phyloP scores from a whole-genome alignment of 73 alveolate genomes.

The Paraurostyla sp. region DNA sequence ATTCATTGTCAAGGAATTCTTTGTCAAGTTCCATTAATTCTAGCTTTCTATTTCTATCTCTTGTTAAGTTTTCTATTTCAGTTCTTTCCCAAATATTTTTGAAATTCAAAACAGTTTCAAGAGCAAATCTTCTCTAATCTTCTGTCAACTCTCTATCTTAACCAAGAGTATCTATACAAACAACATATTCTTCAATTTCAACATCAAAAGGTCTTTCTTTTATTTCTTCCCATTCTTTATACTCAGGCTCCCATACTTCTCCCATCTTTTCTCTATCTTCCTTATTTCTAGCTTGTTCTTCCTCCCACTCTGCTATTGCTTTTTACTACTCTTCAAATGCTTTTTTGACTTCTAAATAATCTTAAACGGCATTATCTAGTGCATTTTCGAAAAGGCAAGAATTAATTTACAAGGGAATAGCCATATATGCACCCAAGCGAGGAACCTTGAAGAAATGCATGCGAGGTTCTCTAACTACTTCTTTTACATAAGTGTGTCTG shows the following conservation, averaged over 20 bases:
- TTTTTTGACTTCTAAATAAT: conserved; percentile 19
- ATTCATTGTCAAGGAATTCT: conserved; percentile 69
- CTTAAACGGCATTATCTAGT: conserved; percentile 89
- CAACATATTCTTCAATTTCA: conserved; percentile 84
- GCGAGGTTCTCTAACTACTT: conserved; percentile 94
- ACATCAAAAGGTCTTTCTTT: conserved; percentile 84
- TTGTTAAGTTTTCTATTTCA: conserved; percentile 79
- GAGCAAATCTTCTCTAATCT: conserved; percentile 83
- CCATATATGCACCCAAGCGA: conserved; percentile 92
- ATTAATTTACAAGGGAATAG: conserved; percentile 84
- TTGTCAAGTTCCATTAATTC: conserved; percentile 76
- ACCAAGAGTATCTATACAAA: conserved; percentile 96
- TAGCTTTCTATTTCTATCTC: conserved; percentile 85
- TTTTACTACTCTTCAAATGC: conserved; percentile 86
- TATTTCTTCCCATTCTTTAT: conserved; percentile 81
- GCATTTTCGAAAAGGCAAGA: conserved; percentile 89
- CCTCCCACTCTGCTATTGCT: conserved; percentile 72
- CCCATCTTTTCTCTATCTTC: conserved; percentile 92
- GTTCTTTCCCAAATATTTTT: conserved; percentile 80
- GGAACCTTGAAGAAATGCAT: conserved; percentile 96
- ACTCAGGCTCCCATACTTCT: conserved; percentile 82
- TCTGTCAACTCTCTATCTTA: conserved; percentile 89
- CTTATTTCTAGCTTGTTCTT: conserved; percentile 69
- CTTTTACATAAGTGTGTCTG: conserved; percentile 77
- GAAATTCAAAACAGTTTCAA: conserved; percentile 73